Evolutionary conservation across 306 rosid genomes (phyloP).

Genomic region (Rosa persica): DNA sequence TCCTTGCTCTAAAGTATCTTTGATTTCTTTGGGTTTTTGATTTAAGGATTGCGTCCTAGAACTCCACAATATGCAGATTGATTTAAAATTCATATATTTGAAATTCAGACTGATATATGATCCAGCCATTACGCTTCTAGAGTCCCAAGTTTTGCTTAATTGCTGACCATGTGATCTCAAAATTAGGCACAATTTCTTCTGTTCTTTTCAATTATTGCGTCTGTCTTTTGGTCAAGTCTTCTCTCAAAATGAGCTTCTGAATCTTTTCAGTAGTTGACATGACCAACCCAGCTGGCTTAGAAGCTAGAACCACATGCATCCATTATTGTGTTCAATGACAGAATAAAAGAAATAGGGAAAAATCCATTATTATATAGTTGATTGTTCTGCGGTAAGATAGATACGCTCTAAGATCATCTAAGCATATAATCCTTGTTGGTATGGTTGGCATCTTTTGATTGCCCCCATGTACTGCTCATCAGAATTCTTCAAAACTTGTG

Average conservation of each 20-base stretch:
- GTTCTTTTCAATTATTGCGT: background rate
- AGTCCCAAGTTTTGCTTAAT: background rate
- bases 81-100: background rate
- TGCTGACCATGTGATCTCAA: conserved; percentile 32
- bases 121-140: conserved; percentile 4
- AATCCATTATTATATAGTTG: background rate
- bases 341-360: conserved; percentile 3
- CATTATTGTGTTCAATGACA: conserved; percentile 25
- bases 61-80: background rate
- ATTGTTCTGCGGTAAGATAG: conserved; percentile 16
- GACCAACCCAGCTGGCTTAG: conserved; percentile 30
- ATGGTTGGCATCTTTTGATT: conserved; percentile 16
- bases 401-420: conserved; percentile 8
- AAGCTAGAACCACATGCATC: conserved; percentile 19
- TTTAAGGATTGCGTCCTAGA: background rate
- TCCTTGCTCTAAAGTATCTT: background rate
- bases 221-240: background rate
- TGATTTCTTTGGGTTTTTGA: background rate
- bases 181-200: conserved; percentile 3
- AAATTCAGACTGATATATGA: background rate
- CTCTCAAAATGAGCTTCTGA: conserved; percentile 17
- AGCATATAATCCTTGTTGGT: conserved; percentile 11
- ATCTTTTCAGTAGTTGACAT: conserved; percentile 16
- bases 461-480: conserved; percentile 12
- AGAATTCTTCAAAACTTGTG: conserved; percentile 4